Evolutionary conservation across 345 rosid genomes (phyloP), one percentile per base, ranked within the genome.

Genomic region (Acer campestre): DNA sequence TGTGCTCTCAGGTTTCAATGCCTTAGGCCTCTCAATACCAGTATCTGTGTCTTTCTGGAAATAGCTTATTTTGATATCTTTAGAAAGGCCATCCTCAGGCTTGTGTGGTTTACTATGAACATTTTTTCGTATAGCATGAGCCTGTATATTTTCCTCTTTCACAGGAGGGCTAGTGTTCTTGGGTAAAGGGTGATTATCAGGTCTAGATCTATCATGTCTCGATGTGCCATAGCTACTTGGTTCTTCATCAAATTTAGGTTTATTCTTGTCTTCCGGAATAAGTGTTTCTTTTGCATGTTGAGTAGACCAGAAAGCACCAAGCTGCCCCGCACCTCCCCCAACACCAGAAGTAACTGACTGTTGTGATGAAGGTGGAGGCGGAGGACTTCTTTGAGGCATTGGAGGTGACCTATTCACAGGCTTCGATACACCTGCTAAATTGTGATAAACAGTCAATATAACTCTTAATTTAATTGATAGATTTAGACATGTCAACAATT

Each of bases 291-390:
- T 83, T 13, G 97, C 99, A 55, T 92, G 97, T 78, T 86, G 94
- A 63, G 92, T 90, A 31, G 97, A 87, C 99, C 99, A 96, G 83
- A 96, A 96, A 80, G 95, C 97, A 78, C 99, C 99, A 23, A 91
- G 90, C 48, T 84, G 88, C 53, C 87, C 93, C n/a, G 82, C 89
- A 84, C 83, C 78, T 80, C 80, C 92, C 75, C 84, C 86, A 35
- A 75, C 81, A 48, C 78, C 88, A 73, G 85, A 79, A 66, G 85
- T 49, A 42, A 71, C 77, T 61, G 86, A 74, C 55, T 64, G 62
- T 17, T 82, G 85, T 55, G 76, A 40, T 75, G 86, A 80, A 71
- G 95, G 97, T 4, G 89, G 92, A 6, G 94, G 87, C 7, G 98
- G 94, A 2, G 98, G 90, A 84, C 91, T 92, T 91, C 94, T 92